Evolutionary conservation across 495 filamentous ascomycete species (phyloP), one percentile per base, ranked within the genome.

Genomic region (Immersiella caudata): DNA sequence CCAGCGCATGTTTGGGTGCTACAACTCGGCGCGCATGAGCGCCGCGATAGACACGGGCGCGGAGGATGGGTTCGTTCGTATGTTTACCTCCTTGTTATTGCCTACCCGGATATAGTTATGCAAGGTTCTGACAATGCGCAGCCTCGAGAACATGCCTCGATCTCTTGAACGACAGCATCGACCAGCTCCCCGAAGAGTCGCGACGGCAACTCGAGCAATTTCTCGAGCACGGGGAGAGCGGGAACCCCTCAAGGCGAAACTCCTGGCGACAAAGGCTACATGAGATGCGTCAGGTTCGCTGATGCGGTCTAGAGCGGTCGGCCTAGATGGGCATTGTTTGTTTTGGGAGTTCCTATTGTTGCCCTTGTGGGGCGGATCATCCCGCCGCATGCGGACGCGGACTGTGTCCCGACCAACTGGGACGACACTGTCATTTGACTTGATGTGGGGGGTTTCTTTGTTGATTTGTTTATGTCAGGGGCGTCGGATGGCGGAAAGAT

Each of bases 11-110:
- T 82, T 79, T 33, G 78, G 79, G 9, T 82, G 80, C 68, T 83
- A 83, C 64, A 80, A 80, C 51, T 81, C 79, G 8, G 78, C 81
- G 21, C 68, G 81, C 26, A 81, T 83, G 80, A 72, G 72, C 25
- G 78, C 79, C 14, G 81, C 81, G 6, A 65, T 83, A 24, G 78
- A 76, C 11, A 73, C 69, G n/a, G 76, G 73, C 9, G 73, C 70
- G 16, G 70, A 74, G 24, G 52, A 73, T 26, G 67, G 70, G 29
- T 65, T 77, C 40, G 71, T 79, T 69, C 80, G 80, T 82, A 73
- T 71, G 80, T 79, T 20, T 58, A 54, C 18, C 62, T 57, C 18
- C 26, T 21, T 16, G 22, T 21, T 49, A 27, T 25, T 21, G n/a
- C 6, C n/a, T 24, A n/a, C 2, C 58, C 14, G 40, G 11, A 57